A percentile compares a stretch with the other conserved stretches of the same genome.
Conservation (phyloP, 2,329 filamentous ascomycete species). For the Penicillium sp. region DNA sequence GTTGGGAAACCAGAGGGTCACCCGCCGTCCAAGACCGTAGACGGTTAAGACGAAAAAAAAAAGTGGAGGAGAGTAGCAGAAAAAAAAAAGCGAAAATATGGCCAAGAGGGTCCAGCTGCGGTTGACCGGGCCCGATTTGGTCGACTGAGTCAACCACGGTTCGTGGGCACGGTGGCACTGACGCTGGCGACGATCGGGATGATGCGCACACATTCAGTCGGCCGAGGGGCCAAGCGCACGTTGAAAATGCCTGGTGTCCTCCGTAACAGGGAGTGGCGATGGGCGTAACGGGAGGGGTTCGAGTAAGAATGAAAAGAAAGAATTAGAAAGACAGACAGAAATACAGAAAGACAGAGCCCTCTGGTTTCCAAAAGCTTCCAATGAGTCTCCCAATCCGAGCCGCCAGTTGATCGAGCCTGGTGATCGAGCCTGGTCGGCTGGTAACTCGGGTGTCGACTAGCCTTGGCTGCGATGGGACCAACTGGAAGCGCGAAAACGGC, state of each 20-base stretch:
- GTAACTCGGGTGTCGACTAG: conserved; percentile 10
- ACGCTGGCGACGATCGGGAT: conserved; percentile 33
- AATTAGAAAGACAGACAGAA: neutral
- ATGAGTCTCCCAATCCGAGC: neutral
- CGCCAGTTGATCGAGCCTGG: neutral
- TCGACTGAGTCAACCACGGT: conserved; percentile 32
- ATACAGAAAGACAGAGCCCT: conserved; percentile 12
- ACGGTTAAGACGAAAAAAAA: conserved; percentile 7
- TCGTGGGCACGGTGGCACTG: conserved; percentile 28
- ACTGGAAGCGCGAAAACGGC: conserved; percentile 5
- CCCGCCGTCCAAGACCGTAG: conserved; percentile 2
- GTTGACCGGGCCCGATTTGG: conserved; percentile 12
- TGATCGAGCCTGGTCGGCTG: conserved; percentile 8
- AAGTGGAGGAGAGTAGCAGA: conserved; percentile 16
- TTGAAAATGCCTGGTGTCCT: neutral
- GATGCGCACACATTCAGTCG: conserved; percentile 36
- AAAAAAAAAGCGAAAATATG: conserved; percentile 14
- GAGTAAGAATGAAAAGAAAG: neutral
- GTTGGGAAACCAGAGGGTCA: conserved; percentile 5
- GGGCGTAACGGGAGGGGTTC: conserved; percentile 18
- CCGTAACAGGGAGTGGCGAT: neutral
- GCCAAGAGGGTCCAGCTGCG: conserved; percentile 21
- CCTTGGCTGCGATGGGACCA: conserved; percentile 4
- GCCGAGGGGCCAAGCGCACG: conserved; percentile 1
- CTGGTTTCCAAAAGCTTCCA: neutral